Percentiles rank a stretch among this genome's conserved stretches.
Conservation (phyloP, 2,329 filamentous ascomycete genomes). For the Colletotrichum caudatum region DNA sequence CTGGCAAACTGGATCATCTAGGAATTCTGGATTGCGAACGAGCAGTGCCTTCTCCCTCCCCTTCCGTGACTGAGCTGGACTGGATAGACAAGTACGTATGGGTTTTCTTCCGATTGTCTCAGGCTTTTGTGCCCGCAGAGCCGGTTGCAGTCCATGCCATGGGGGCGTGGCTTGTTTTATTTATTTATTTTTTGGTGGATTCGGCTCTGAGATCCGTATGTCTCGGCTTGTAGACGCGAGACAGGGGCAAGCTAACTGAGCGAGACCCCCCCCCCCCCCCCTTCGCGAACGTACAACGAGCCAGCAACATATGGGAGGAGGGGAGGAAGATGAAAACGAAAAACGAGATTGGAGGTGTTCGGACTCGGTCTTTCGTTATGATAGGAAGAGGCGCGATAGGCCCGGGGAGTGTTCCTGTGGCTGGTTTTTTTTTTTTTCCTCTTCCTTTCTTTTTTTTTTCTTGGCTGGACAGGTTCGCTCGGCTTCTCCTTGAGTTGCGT, state of each 20-base stretch:
- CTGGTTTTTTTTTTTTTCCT: too few relatives aligned
- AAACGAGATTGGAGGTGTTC: neutral
- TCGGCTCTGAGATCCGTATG: neutral
- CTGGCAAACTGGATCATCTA: neutral
- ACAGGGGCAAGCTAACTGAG: neutral
- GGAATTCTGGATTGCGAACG: neutral
- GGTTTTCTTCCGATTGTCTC: neutral
- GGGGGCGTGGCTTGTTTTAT: neutral
- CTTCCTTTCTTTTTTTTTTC: too few relatives aligned
- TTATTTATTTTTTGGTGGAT: neutral
- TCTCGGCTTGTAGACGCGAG: slow-evolving; percentile 1
- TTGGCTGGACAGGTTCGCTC: neutral
- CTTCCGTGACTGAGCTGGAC: neutral
- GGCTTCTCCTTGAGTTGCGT: neutral
- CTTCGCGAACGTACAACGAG: neutral
- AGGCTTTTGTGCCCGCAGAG: slow-evolving; percentile 1
- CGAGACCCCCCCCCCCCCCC: neutral
- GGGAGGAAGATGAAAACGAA: neutral
- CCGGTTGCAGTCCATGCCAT: neutral
- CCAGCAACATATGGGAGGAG: neutral
- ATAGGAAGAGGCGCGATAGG: neutral
- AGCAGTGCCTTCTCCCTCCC: neutral
- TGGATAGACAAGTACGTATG: neutral
- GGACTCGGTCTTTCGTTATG: neutral
- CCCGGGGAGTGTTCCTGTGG: neutral